phyloP scores from a whole-genome alignment of 2,329 filamentous ascomycete species.

The Trichoderma sp. region DNA sequence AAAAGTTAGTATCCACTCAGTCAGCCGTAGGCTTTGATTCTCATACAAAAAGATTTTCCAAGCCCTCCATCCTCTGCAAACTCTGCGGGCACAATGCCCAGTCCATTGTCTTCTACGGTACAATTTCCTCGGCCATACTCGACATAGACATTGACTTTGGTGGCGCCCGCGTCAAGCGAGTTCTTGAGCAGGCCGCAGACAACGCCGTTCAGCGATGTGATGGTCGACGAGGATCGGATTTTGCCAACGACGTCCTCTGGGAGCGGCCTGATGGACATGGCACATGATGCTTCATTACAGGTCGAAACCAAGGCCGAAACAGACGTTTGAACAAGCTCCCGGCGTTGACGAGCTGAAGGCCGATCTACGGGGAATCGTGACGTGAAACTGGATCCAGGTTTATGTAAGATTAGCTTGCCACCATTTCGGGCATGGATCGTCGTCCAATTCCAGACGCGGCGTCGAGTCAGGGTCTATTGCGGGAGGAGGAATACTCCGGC shows the following conservation, averaged over 20 bases:
- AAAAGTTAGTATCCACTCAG: slow-evolving; percentile 21
- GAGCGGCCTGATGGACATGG: slow-evolving; percentile 69
- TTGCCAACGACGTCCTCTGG: slow-evolving; percentile 73
- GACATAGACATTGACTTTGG: slow-evolving; percentile 68
- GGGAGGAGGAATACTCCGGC: neutral
- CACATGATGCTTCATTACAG: slow-evolving; percentile 33
- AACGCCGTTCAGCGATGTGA: slow-evolving; percentile 74
- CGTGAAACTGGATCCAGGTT: slow-evolving; percentile 1
- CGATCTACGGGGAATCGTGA: slow-evolving; percentile 14
- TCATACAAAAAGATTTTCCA: slow-evolving; percentile 72
- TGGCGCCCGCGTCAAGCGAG: slow-evolving; percentile 77
- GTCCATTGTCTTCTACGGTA: slow-evolving; percentile 80
- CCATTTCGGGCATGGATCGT: slow-evolving; percentile 13
- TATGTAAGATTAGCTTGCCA: slow-evolving; percentile 16
- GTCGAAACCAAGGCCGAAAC: slow-evolving; percentile 5
- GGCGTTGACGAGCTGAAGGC: slow-evolving; percentile 2
- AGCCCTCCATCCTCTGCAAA: slow-evolving; percentile 73
- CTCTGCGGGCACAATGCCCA: slow-evolving; percentile 73
- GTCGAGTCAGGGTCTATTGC: slow-evolving; percentile 7
- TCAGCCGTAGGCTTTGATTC: neutral
- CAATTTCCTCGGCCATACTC: slow-evolving; percentile 79
- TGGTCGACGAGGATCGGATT: slow-evolving; percentile 81
- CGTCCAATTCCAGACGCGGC: neutral
- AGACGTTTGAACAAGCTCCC: neutral
- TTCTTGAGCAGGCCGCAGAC: slow-evolving; percentile 78